Base-by-base conservation (phyloP, 2,329 filamentous ascomycete species). In the Hirsutella thompsonii region DNA sequence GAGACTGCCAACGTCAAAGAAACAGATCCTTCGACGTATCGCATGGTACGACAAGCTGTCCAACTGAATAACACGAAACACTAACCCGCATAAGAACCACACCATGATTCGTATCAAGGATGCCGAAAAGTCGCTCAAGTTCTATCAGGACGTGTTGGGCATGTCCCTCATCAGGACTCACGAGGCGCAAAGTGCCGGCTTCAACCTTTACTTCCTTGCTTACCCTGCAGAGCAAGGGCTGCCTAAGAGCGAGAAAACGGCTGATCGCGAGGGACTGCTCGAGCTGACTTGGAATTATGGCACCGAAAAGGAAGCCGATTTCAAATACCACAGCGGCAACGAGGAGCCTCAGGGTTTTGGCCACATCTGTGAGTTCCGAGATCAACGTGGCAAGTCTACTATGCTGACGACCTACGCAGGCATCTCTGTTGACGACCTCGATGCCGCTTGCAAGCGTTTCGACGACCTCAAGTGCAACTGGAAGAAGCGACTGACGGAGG, bases 91-190 rank as follows among this genome's bases (percentile, higher is more conserved):
- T n/a, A n/a, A 82, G 78, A 89, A 92, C 65, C 85, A 92, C 66
- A 88, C 84, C 42, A 96, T 96, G 92, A 76, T 98, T 51, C 84
- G 92, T 23, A 82, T 96, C 64, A 96, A 95, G 67, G 79, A 85
- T 51, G 68, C 72, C 20, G 72, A 85, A 56, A 79, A 76, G 60
- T 84, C 80, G 13, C 68, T 89, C 54, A 77, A 79, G 54, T 90
- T 85, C 59, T 90, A 90, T 64, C 74, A 90, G 60, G 86, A 95
- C 6, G 72, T 85, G 21, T 71, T 96, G 62, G 92, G 92, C 44
- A 95, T 96, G 92, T 75, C 72, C 20, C 71, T 93, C 29, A 66
- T 90, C 54, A 78, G 84, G 45, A 89, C 79, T 3, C 64, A 62
- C 10, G 85, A 94, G 64, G 81, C 76, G 51, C 63, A 74, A 19